Conservation (phyloP, 75 land plant species). For the Picea glauca region DNA sequence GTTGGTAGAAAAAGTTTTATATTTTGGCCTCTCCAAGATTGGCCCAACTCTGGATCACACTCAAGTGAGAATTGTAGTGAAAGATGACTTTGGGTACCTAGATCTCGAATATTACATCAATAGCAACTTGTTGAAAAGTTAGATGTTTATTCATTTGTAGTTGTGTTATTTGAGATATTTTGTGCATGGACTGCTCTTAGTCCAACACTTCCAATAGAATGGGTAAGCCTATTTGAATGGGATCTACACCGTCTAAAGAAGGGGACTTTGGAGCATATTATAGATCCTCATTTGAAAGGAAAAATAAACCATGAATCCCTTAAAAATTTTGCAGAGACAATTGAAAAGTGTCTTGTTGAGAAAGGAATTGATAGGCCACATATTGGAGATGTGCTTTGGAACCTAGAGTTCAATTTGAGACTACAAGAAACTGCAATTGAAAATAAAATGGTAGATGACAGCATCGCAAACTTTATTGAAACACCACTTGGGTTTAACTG, state of each 20-base stretch:
- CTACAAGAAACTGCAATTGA: slow-evolving; percentile 4
- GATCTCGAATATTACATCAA: slow-evolving; percentile 31
- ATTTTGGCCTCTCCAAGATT: slow-evolving; percentile 27
- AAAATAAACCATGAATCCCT: slow-evolving; percentile 17
- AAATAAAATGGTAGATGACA: neutral
- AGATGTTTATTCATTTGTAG: slow-evolving; percentile 33
- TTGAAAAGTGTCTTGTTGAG: slow-evolving; percentile 24
- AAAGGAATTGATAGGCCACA: slow-evolving; percentile 23
- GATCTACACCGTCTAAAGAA: slow-evolving; percentile 10
- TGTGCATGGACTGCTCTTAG: slow-evolving; percentile 17
- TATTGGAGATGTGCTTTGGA: slow-evolving; percentile 36
- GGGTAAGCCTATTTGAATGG: slow-evolving; percentile 18
- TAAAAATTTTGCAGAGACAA: slow-evolving; percentile 24
- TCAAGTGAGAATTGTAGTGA: slow-evolving; percentile 27
- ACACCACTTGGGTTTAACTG: neutral
- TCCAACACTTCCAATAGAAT: slow-evolving; percentile 13
- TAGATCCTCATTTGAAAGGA: slow-evolving; percentile 17
- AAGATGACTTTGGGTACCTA: slow-evolving; percentile 21
- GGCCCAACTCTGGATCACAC: slow-evolving; percentile 23
- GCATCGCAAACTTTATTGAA: neutral
- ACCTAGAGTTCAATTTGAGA: slow-evolving; percentile 17
- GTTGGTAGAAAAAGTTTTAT: slow-evolving; percentile 25
- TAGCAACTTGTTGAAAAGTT: slow-evolving; percentile 11
- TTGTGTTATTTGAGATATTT: slow-evolving; percentile 21
- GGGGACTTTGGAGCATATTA: slow-evolving; percentile 11